Evolutionary conservation across 805 yeast genomes (phyloP), one percentile per base, ranked within the genome.

Genomic region (Starmerella bombicola): DNA sequence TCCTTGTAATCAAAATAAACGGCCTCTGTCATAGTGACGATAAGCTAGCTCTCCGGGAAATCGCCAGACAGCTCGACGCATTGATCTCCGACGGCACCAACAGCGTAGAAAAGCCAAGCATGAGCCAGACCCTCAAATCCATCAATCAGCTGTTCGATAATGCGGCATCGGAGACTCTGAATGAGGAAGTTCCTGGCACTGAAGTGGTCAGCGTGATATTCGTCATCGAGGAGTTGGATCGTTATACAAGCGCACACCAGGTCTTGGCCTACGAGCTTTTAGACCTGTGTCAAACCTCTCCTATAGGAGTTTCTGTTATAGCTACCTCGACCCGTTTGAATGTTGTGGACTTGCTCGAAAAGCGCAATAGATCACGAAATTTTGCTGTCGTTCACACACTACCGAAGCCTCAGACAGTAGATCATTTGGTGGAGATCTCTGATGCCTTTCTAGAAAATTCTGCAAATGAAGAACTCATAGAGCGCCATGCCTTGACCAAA

Each of bases 351-450:
- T 67, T 74, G 51, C 64, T 91, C 34, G 99, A 91, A 55, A 91
- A 88, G 55, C 69, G 99, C 53, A 97, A 91, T 1, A 71, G 84
- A 50, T 78, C 93, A 42, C 65, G 99, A 48, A 91, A 86, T 57
- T 77, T 91, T 15, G 95, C 88, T 55, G 64, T 93, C 37, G 60
- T 80, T 2, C 68, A 85, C 19, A 68, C 69, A 15, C 64, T 84
- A 28, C 71, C 71, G 20, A 75, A 74, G 37, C 66, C 77, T 0
- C 48, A 51, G 1, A 57, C 63, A 2, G 51, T 74, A 2, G 73
- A 68, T 1, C 69, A 65, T 12, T 81, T 78, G 50, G 62, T 71
- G 59, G 53, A 57, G 1, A 63, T 73, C 16, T 73, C 74, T 12
- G 54, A 57, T 17, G 57, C 66, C 20, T 60, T 66, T 9, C 54